Base-by-base conservation (phyloP, 257 asterid species). In the Voacanga thouarsii region DNA sequence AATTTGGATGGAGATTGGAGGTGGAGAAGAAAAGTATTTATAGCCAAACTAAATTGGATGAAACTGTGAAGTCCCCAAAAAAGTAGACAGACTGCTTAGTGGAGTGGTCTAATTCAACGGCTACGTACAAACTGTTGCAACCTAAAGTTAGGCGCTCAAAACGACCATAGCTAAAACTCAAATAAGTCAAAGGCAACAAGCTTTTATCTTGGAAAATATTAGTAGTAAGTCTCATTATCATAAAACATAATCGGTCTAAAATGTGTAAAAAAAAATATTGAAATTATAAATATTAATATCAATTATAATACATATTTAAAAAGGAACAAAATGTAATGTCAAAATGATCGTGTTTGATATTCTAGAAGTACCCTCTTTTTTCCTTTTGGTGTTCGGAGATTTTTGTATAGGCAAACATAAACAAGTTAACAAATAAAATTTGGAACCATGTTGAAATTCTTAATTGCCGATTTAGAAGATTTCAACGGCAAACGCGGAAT, bases 81-180 rank as follows among this genome's bases (percentile, higher is more conserved):
- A 33, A 33, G 2, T 33, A 33, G 41, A 26, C 8, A 6, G 41
- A 12, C 37, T 61, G 49, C 43, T 9, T 82, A 75, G 87, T 83
- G 87, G 84, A 50, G 75, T 77, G 72, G 87, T 83, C 87, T 57
- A 72, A n/a, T 71, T 67, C 50, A 72, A 80, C 66, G 57, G 75
- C 76, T 56, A 21, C 15, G 16, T 67, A 77, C 65, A 33, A 71
- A 78, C 8, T 51, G 23, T 51, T 57, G 28, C 70, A 71, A 61
- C 75, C 45, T 39, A 80, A 80, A 80, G 53, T 78, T 83, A 74
- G 87, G 84, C 68, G 50, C 56, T 63, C 64, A 44, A 53, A n/a
- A n/a, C n/a, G 59, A 14, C 45, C 5, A n/a, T 33, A 33, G 37
- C 37, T 33, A 33, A 33, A 33, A 33, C 37, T 33, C 37, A 33